Conservation (phyloP, 176 grass and related monocot species). For the Musa schizocarpa region DNA sequence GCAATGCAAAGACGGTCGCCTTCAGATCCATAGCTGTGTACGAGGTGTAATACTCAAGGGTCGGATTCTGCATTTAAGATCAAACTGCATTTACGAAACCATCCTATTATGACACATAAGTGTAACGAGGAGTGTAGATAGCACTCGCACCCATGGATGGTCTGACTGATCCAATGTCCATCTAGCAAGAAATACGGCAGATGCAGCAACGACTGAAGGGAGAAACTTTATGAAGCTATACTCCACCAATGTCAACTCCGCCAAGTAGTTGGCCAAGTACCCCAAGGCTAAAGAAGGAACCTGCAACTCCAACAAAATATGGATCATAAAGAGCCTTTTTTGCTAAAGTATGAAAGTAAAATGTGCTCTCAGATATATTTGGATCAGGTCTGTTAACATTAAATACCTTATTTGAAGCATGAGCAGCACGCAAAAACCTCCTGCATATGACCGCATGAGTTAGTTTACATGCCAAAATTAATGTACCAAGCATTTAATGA, state of each 20-base stretch:
- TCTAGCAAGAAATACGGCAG: constrained; percentile 71
- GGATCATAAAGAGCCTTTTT: not conserved
- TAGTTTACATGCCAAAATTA: not conserved
- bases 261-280: constrained; percentile 69
- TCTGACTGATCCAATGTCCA: constrained; percentile 80
- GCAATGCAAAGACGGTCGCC: constrained; percentile 32
- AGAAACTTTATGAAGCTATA: constrained; percentile 75
- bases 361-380: not conserved
- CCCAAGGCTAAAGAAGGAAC: constrained; percentile 29
- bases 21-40: constrained; percentile 63
- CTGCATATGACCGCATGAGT: constrained; percentile 21
- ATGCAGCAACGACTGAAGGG: constrained; percentile 70
- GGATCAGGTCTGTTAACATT: not conserved
- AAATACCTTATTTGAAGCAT: constrained; percentile 50
- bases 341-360: too few species aligned
- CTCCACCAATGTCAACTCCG: constrained; percentile 55
- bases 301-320: constrained; percentile 27
- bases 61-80: constrained; percentile 46
- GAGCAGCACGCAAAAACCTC: constrained; percentile 81
- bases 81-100: not conserved
- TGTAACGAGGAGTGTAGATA: not conserved
- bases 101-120: not conserved
- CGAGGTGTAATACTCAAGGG: constrained; percentile 71
- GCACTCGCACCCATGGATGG: constrained; percentile 59
- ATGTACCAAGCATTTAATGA: not conserved